Percentiles rank a stretch among this genome's conserved stretches.
These are phyloP conservation scores for Xanthoceras sorbifolium DNA, from an alignment of 345 rosid genomes.

Conservation along the genomic window DNA sequence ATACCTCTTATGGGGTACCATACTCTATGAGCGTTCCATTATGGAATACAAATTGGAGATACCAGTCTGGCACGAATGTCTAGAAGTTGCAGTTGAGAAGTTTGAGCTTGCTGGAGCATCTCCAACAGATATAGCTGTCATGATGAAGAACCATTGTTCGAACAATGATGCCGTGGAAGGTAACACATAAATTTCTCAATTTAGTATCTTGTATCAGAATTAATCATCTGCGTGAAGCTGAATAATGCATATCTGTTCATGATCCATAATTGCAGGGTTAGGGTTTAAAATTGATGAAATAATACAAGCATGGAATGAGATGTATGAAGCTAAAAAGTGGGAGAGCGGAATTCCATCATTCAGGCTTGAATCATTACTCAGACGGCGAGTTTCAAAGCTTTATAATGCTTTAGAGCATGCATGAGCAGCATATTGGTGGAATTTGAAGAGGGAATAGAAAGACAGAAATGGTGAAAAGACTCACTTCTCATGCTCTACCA, in stretches of 20 bases:
- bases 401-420: slow-evolving; percentile 54
- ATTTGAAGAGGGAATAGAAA: neutral
- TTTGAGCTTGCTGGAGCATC: slow-evolving; percentile 78
- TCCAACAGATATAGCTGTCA: slow-evolving; percentile 51
- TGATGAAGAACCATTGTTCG: slow-evolving; percentile 67
- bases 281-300: slow-evolving; percentile 72
- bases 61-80: slow-evolving; percentile 70
- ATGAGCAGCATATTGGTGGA: slow-evolving; percentile 27
- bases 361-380: slow-evolving; percentile 68
- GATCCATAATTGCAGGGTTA: slow-evolving; percentile 47
- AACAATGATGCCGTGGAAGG: slow-evolving; percentile 60
- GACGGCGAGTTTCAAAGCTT: slow-evolving; percentile 54
- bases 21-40: slow-evolving; percentile 82
- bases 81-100: slow-evolving; percentile 79
- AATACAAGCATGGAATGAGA: slow-evolving; percentile 75
- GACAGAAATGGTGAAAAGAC: slow-evolving; percentile 1
- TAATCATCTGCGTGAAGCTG: slow-evolving; percentile 16
- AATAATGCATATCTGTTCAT: slow-evolving; percentile 8
- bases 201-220: neutral
- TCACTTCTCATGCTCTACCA: neutral
- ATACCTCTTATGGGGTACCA: slow-evolving; percentile 73
- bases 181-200: slow-evolving; percentile 26
- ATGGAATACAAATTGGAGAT: slow-evolving; percentile 79
- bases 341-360: slow-evolving; percentile 56
- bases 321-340: slow-evolving; percentile 73